Conservation (phyloP, 1,284 basidiomycete species). For the Ceratobasidium sp. region DNA sequence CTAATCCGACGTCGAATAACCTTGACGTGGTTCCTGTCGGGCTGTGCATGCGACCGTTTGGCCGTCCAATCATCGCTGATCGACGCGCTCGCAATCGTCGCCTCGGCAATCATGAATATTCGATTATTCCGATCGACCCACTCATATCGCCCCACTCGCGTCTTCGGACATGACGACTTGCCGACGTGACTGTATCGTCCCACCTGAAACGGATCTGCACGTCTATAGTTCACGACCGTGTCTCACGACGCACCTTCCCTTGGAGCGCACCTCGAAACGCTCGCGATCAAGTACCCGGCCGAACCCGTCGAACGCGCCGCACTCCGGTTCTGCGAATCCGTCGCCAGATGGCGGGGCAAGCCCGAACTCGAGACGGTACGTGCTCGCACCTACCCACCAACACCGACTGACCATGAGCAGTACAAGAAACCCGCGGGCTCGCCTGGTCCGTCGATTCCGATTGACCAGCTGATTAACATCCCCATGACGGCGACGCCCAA, state of each 20-base stretch:
- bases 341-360: conserved; percentile 78
- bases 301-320: conserved; percentile 80
- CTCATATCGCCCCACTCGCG: background rate
- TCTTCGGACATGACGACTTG: background rate
- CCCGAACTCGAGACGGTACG: conserved; percentile 79
- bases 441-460: conserved; percentile 32
- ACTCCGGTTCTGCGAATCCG: conserved; percentile 76
- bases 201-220: background rate
- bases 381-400: conserved; percentile 3
- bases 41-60: background rate
- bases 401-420: background rate
- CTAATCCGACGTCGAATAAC: background rate
- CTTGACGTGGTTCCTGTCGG: background rate
- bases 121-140: background rate
- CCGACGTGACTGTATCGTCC: too few species aligned
- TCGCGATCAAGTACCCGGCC: conserved; percentile 77
- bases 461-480: conserved; percentile 38
- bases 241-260: conserved; percentile 71
- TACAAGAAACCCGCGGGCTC: conserved; percentile 37
- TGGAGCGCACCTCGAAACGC: conserved; percentile 77
- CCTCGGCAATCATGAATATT: too few species aligned
- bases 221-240: conserved; percentile 70
- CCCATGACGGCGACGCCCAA: conserved; percentile 30
- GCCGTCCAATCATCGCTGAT: background rate
- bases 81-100: background rate